Percentiles rank a stretch among this genome's conserved stretches.
These are phyloP conservation scores for Podila minutissima DNA, from an alignment of 192 early-diverging fungal genomes.

Conservation along the genomic window DNA sequence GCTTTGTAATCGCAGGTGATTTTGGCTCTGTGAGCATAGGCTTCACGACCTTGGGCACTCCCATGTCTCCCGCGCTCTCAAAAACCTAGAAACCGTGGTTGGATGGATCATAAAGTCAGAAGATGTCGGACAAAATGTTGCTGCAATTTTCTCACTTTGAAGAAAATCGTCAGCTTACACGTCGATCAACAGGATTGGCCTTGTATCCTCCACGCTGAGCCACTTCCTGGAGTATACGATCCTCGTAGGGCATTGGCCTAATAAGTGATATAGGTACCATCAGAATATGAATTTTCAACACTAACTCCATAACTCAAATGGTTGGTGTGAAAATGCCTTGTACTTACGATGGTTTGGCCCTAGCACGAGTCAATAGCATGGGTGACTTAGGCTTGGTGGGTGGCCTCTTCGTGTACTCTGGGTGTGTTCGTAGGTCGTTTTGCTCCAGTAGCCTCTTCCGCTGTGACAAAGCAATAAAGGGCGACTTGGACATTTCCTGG, in stretches of 20 bases:
- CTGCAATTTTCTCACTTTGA: background rate
- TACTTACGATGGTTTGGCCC: slow-evolving; percentile 2
- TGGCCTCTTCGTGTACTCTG: background rate
- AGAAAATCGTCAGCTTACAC: slow-evolving; percentile 9
- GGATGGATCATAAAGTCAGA: background rate
- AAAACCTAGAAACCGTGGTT: slow-evolving; percentile 7
- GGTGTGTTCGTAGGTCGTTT: background rate
- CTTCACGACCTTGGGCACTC: slow-evolving; percentile 24
- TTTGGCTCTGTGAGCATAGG: slow-evolving; percentile 25
- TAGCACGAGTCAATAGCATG: slow-evolving; percentile 13
- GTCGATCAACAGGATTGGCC: slow-evolving; percentile 11
- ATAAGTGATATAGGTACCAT: background rate
- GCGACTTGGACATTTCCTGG: slow-evolving; percentile 29
- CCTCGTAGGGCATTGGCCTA: background rate
- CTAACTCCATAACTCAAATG: too few relatives aligned
- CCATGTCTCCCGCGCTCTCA: slow-evolving; percentile 15
- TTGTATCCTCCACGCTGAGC: slow-evolving; percentile 13
- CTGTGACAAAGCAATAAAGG: slow-evolving; percentile 26
- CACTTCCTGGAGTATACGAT: slow-evolving; percentile 7
- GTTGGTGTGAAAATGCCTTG: too few relatives aligned
- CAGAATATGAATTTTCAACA: background rate
- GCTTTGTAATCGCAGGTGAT: slow-evolving; percentile 27
- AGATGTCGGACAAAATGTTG: background rate
- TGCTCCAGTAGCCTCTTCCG: slow-evolving; percentile 10
- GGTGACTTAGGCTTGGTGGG: slow-evolving; percentile 18